Percentiles rank a stretch among this genome's conserved stretches.
Evolutionary conservation across 2,329 filamentous ascomycete genomes (phyloP).

Genomic region (Samsoniella hepiali): DNA sequence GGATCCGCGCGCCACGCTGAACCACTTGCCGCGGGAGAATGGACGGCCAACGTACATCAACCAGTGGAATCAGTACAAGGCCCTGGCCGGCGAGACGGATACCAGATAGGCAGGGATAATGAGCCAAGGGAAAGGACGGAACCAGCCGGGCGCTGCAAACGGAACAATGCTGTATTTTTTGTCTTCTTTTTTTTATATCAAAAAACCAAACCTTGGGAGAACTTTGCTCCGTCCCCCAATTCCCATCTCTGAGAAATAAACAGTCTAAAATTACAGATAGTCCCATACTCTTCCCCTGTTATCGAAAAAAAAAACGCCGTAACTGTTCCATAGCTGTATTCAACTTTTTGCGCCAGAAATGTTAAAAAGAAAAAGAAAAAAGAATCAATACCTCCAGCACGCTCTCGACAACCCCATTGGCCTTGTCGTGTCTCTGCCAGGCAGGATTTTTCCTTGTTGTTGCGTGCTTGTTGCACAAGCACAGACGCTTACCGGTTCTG

Average conservation of each 20-base stretch:
- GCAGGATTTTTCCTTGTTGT: background rate
- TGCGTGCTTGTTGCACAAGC: background rate
- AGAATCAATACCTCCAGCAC: slow-evolving; percentile 4
- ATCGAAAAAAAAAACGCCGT: slow-evolving; percentile 21
- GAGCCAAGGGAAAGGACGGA: background rate
- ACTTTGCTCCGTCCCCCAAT: background rate
- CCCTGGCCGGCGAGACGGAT: slow-evolving; percentile 15
- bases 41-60: slow-evolving; percentile 34
- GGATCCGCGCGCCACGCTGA: slow-evolving; percentile 37
- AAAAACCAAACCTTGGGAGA: background rate
- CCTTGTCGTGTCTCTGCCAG: slow-evolving; percentile 2
- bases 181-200: background rate
- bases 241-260: background rate
- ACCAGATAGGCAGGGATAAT: background rate
- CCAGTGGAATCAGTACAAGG: slow-evolving; percentile 37
- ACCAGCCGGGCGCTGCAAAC: background rate
- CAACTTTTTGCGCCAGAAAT: slow-evolving; percentile 31
- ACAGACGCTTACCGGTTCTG: slow-evolving; percentile 36
- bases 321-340: slow-evolving; percentile 24
- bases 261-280: slow-evolving; percentile 8
- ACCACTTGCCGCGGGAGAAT: slow-evolving; percentile 29
- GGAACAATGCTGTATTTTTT: slow-evolving; percentile 11
- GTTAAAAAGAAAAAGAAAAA: slow-evolving; percentile 21
- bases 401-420: slow-evolving; percentile 17
- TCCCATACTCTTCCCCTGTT: slow-evolving; percentile 2